Evolutionary conservation across 331 rosid genomes (phyloP).

Genomic region (Dryas integrifolia): DNA sequence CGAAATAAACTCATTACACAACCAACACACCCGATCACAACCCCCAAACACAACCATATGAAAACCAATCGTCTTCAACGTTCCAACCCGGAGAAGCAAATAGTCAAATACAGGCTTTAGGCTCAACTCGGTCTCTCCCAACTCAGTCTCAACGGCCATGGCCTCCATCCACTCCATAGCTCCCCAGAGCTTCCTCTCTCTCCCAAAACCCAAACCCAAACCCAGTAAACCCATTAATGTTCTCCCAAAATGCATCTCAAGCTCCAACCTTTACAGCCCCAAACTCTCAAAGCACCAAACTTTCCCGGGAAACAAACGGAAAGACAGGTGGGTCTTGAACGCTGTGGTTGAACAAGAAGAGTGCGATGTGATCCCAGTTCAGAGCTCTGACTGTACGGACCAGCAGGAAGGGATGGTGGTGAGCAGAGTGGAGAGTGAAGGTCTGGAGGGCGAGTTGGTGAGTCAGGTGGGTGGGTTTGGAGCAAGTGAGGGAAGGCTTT

Average conservation of each 20-base stretch:
- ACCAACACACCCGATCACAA: not conserved
- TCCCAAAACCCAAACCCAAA: constrained; percentile 29
- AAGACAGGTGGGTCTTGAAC: constrained; percentile 26
- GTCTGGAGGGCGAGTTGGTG: constrained; percentile 52
- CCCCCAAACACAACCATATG: not conserved
- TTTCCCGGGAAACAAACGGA: constrained; percentile 34
- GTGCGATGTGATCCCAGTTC: constrained; percentile 53
- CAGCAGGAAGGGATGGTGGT: constrained; percentile 59
- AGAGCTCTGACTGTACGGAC: constrained; percentile 55
- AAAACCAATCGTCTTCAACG: constrained; percentile 2
- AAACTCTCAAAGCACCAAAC: constrained; percentile 23
- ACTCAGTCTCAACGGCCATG: constrained; percentile 45
- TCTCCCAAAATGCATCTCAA: constrained; percentile 23
- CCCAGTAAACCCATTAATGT: constrained; percentile 21
- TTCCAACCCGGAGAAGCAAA: constrained; percentile 27
- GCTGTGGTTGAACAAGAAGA: constrained; percentile 47
- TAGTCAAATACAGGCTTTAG: not conserved
- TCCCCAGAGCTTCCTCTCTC: constrained; percentile 49
- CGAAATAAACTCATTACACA: not conserved
- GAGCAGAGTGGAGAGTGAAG: constrained; percentile 54
- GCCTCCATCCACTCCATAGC: constrained; percentile 57
- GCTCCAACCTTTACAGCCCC: constrained; percentile 18
- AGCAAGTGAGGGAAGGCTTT: constrained; percentile 52
- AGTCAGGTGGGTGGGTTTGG: constrained; percentile 69
- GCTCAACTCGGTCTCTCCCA: constrained; percentile 32